A percentile compares a stretch with the other conserved stretches of the same genome.
Evolutionary conservation across 768 basidiomycete species (phyloP).

Genomic region (Infundibulicybe gibba): DNA sequence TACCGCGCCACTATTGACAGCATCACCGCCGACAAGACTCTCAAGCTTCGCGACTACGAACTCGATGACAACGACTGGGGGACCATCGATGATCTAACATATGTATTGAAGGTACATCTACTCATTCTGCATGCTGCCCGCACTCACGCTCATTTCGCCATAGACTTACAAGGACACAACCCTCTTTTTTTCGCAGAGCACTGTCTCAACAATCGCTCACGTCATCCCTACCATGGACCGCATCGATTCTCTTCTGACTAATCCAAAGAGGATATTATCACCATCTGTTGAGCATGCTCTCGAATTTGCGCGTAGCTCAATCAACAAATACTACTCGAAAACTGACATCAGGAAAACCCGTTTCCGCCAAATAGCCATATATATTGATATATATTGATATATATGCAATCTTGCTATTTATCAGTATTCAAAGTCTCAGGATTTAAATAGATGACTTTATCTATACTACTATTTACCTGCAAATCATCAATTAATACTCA

Average conservation of each 20-base stretch:
- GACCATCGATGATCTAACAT: slow-evolving; percentile 15
- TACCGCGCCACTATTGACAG: slow-evolving; percentile 20
- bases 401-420: too few relatives aligned
- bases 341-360: too few relatives aligned
- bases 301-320: slow-evolving; percentile 13
- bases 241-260: slow-evolving; percentile 15
- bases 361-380: too few relatives aligned
- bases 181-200: too few relatives aligned
- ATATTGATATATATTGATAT: too few relatives aligned
- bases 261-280: slow-evolving; percentile 6
- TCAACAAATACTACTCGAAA: slow-evolving; percentile 28
- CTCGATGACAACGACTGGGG: slow-evolving; percentile 18
- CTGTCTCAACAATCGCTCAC: too few relatives aligned
- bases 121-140: background rate
- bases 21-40: background rate
- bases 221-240: slow-evolving; percentile 31
- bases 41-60: too few relatives aligned
- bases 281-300: slow-evolving; percentile 13
- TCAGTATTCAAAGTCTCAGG: too few relatives aligned
- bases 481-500: too few relatives aligned
- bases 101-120: slow-evolving; percentile 17
- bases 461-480: too few relatives aligned
- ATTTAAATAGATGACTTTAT: too few relatives aligned
- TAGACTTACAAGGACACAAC: slow-evolving; percentile 29
- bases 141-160: background rate